These are phyloP conservation scores for Rhodotorula sp. DNA, from an alignment of 1,284 basidiomycete species.

Conservation along the genomic window DNA sequence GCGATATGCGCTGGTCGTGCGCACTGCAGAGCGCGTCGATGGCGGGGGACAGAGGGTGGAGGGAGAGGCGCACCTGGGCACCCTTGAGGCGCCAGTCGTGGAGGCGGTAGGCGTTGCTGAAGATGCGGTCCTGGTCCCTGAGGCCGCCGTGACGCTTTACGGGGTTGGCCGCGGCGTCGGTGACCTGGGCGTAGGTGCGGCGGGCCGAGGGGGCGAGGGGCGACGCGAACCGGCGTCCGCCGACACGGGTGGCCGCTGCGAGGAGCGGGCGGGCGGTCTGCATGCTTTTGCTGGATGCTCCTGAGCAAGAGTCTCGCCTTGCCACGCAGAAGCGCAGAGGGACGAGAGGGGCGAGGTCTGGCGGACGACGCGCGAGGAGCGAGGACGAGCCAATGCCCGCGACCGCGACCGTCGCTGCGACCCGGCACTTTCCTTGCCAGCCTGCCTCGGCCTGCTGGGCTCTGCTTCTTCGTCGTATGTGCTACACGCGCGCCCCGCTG, in stretches of 20 bases:
- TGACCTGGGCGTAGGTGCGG: slow-evolving; percentile 38
- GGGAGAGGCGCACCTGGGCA: slow-evolving; percentile 62
- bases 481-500: no score
- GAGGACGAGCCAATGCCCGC: no score
- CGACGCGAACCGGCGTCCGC: slow-evolving; percentile 5
- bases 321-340: neutral
- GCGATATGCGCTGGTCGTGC: no score
- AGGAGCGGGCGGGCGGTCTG: neutral
- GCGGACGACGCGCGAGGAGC: no score
- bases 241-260: slow-evolving; percentile 6
- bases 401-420: no score
- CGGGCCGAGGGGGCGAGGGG: neutral
- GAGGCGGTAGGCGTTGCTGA: slow-evolving; percentile 70
- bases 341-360: neutral
- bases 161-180: slow-evolving; percentile 32
- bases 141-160: slow-evolving; percentile 64
- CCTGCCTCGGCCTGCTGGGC: no score
- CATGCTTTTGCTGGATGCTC: neutral
- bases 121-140: slow-evolving; percentile 75
- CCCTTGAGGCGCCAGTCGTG: slow-evolving; percentile 89
- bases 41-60: neutral
- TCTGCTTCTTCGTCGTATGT: no score
- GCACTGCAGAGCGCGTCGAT: neutral
- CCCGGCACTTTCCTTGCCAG: no score
- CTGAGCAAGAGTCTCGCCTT: neutral